Base-by-base conservation (phyloP, 2,329 filamentous ascomycete species). In the Neofusicoccum sp. region DNA sequence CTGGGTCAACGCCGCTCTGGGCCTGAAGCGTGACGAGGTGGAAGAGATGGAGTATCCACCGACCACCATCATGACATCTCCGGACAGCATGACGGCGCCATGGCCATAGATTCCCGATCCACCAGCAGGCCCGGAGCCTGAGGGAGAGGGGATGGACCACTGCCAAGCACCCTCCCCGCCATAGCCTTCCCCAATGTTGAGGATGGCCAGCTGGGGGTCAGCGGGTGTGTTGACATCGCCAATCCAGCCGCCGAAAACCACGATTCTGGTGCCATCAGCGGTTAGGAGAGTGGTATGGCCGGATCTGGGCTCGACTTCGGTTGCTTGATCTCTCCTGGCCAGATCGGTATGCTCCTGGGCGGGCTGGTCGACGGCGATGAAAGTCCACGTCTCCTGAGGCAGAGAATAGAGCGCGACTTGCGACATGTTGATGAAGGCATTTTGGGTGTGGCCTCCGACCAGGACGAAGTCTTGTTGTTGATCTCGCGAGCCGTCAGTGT, bases 381-480 rank as follows among this genome's bases (percentile, higher is more conserved):
- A 97, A 30, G 86, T 88, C 93, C 93, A 98, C 58, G 84, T 88
- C 69, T 92, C 87, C 68, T 96, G 89, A 0, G 93, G 93, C 6
- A 97, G 79, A 58, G 87, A 93, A 81, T 93, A 96, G 1, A 97
- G 79, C 0, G 92, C 93, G 1, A 93, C 85, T 44, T 91, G 90
- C 61, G 91, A 96, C 89, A 96, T 97, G 73, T 97, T 96, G 76
- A 97, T 88, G 71, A 96, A 97, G 0, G 92, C 93, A 14, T 80
- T 75, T 66, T 86, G 81, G 0, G 92, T 96, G 71, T 97, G 92
- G 0, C 93, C 93, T 41, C 93, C 93, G 14, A 97, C 78, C 24
- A 97, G 77, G 11, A 96, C 85, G 65, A 91, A 93, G 67, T 88
- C 87, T 64, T 89, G 86, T 70, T 93, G 86, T 70, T 92, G 89